Evolutionary conservation across 2,329 filamentous ascomycete species (phyloP).

Genomic region (Talaromyces verruculosus): DNA sequence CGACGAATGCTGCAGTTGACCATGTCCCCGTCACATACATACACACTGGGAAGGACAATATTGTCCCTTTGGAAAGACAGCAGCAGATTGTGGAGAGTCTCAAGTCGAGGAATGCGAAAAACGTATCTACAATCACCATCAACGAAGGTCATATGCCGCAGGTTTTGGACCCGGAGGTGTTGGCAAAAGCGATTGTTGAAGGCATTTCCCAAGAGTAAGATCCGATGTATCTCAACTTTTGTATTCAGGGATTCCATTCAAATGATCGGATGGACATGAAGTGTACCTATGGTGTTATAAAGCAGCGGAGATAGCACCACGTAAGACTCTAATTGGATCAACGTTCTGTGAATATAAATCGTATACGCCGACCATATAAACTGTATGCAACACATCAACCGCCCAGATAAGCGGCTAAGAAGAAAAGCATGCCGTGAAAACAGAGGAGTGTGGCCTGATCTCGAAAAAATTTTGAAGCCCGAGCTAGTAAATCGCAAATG

Average conservation of each 20-base stretch:
- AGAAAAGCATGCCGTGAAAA: neutral
- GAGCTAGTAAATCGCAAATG: neutral
- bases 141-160: slow-evolving; percentile 34
- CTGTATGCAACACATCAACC: neutral
- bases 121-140: slow-evolving; percentile 36
- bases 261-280: neutral
- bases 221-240: too few species aligned
- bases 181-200: slow-evolving; percentile 23
- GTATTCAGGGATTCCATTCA: too few species aligned
- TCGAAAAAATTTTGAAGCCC: neutral
- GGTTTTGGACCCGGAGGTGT: slow-evolving; percentile 26
- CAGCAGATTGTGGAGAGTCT: slow-evolving; percentile 33
- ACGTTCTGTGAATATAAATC: too few species aligned
- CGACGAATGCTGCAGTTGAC: slow-evolving; percentile 36
- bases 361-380: neutral
- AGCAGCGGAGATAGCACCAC: neutral
- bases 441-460: neutral
- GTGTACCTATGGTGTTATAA: neutral
- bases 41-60: slow-evolving; percentile 32
- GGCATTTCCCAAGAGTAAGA: neutral
- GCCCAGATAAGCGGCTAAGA: neutral
- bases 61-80: slow-evolving; percentile 31
- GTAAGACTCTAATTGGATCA: too few species aligned
- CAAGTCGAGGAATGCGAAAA: slow-evolving; percentile 32
- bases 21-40: slow-evolving; percentile 37